A percentile compares a stretch with the other conserved stretches of the same genome.
Conservation (phyloP, 106 monocot genomes). For the Platanthera guangdongensis region DNA sequence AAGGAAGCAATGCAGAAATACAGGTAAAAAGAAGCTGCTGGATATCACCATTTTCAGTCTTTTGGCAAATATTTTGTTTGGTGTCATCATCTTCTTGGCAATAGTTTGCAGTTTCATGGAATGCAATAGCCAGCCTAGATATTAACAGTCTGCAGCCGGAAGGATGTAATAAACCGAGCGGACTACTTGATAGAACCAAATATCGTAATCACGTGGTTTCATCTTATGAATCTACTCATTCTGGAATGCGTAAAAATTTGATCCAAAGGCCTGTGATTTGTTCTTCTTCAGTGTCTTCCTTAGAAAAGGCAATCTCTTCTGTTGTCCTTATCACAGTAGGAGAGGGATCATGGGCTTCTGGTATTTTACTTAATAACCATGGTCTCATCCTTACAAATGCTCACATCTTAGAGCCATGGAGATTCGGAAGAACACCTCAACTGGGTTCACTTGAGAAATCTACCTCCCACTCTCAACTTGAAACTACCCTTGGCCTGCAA, state of each 20-base stretch:
- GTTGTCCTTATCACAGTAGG: slow-evolving; percentile 71
- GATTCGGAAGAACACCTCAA: slow-evolving; percentile 53
- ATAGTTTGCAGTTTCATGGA: slow-evolving; percentile 85
- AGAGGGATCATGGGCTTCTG: slow-evolving; percentile 87
- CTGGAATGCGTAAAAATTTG: not conserved
- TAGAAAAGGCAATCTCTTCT: slow-evolving; percentile 51
- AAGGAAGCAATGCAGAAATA: slow-evolving; percentile 56
- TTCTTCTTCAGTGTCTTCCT: slow-evolving; percentile 14
- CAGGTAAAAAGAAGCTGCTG: slow-evolving; percentile 34
- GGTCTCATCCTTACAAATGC: slow-evolving; percentile 94
- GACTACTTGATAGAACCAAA: slow-evolving; percentile 5
- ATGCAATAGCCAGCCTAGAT: slow-evolving; percentile 48
- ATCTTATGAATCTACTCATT: slow-evolving; percentile 1
- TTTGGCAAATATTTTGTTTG: not conserved
- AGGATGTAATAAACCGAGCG: slow-evolving; percentile 1
- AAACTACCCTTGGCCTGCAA: not conserved
- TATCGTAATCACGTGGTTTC: slow-evolving; percentile 7
- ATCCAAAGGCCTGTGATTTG: slow-evolving; percentile 6
- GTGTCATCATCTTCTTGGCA: not conserved
- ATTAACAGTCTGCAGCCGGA: slow-evolving; percentile 17
- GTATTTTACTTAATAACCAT: slow-evolving; percentile 59
- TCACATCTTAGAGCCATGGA: slow-evolving; percentile 88
- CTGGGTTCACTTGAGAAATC: slow-evolving; percentile 30
- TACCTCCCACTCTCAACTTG: not conserved
- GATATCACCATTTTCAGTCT: slow-evolving; percentile 5